Base-by-base conservation (phyloP, 1,139 yeast genomes). In the Suhomyces coccinellae region DNA sequence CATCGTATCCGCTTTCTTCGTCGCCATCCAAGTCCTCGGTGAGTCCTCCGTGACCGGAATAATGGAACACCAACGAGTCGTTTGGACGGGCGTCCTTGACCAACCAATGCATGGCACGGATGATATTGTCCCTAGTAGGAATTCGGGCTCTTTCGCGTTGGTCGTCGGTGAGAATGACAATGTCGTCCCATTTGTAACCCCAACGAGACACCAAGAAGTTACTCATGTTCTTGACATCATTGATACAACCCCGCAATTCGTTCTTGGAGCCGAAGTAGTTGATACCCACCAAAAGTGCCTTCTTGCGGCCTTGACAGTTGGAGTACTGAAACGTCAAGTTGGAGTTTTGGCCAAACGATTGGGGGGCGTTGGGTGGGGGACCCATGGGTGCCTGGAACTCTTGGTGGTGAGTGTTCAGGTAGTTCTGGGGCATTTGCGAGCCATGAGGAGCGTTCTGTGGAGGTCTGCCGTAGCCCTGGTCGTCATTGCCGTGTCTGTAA, bases 21-120 rank as follows among this genome's bases (percentile, higher is more conserved):
- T 91, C 98, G 17, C 97, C 97, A 58, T 87, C 87, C 42, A 71
- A 62, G 64, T 91, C 97, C 47, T 75, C 70, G 9, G 87, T 82
- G 56, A 83, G 85, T 8, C 97, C 96, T 29, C 98, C 98, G 62
- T 91, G 98, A 8, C 98, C 97, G 1, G 96, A 87, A 63, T 86
- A 90, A 63, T 90, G 97, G 75, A 90, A 83, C 53, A 90, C 85
- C 49, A 84, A 67, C 22, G 88, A 80, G 70, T 93, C 95, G 58
- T 90, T 88, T n/a, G 97, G 89, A 50, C 74, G 73, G 0, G 97
- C 97, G 52, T 78, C 91, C 36, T 72, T 72, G 20, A 87, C 95
- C 24, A 91, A 76, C 98, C 98, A 91, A 52, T 82, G 84, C 91
- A 90, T 88, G 1, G 95, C 98, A 42, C 88, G 74, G 34, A 88